phyloP scores from a whole-genome alignment of 257 asterid genomes.

The Gentiana macrophylla region DNA sequence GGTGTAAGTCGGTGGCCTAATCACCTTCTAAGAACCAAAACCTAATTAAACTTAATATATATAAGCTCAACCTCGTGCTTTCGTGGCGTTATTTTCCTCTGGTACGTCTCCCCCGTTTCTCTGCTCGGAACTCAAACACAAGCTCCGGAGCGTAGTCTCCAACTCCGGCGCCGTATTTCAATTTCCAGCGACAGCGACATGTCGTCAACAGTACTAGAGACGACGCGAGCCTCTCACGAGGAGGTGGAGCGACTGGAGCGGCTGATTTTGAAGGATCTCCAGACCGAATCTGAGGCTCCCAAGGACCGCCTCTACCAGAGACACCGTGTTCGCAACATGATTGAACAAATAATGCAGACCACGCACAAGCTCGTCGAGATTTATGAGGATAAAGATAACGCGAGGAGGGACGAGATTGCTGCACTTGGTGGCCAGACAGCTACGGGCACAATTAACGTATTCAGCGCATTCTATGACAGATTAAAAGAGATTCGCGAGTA shows the following conservation, averaged over 20 bases:
- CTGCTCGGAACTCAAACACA: no score
- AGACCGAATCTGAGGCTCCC: slow-evolving; percentile 45
- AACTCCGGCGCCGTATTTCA: neutral
- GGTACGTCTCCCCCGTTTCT: no score
- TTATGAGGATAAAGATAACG: slow-evolving; percentile 73
- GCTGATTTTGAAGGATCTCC: slow-evolving; percentile 86
- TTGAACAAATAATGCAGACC: slow-evolving; percentile 63
- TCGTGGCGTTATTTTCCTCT: no score
- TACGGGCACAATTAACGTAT: slow-evolving; percentile 59
- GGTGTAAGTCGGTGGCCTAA: no score
- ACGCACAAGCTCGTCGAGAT: slow-evolving; percentile 67
- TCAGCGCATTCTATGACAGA: slow-evolving; percentile 90
- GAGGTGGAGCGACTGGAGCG: slow-evolving; percentile 93
- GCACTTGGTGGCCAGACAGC: slow-evolving; percentile 92
- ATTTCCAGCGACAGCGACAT: slow-evolving; percentile 13
- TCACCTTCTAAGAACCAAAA: no score
- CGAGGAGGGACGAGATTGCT: slow-evolving; percentile 95
- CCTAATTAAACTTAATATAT: no score
- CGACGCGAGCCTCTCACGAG: slow-evolving; percentile 83
- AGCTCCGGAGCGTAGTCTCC: neutral
- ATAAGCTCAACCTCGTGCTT: no score
- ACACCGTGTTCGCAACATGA: slow-evolving; percentile 88
- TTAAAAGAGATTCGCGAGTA: slow-evolving; percentile 95
- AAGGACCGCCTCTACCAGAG: slow-evolving; percentile 81
- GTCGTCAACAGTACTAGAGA: slow-evolving; percentile 88